Evolutionary conservation across 345 rosid genomes (phyloP).

Genomic region (Aquilaria malaccensis): DNA sequence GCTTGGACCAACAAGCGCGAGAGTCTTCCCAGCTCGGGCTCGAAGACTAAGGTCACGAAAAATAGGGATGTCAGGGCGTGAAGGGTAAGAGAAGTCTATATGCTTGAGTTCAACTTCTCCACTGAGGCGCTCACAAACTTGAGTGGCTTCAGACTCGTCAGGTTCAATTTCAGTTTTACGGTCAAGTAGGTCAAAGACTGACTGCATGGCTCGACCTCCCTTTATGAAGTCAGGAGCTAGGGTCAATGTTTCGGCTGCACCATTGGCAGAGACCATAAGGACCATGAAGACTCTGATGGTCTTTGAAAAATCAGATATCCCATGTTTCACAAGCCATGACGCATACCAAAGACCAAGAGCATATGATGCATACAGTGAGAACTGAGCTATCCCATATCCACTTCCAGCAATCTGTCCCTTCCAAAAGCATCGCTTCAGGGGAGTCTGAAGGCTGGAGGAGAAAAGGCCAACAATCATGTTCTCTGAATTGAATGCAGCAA

Average conservation of each 20-base stretch:
- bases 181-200: constrained; percentile 91
- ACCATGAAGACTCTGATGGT: constrained; percentile 97
- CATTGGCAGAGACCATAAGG: constrained; percentile 98
- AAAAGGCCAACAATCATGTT: constrained; percentile 75
- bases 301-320: constrained; percentile 94
- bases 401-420: constrained; percentile 98
- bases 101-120: constrained; percentile 97
- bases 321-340: constrained; percentile 99
- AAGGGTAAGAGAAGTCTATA: constrained; percentile 90
- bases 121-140: constrained; percentile 69
- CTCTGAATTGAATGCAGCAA: constrained; percentile 97
- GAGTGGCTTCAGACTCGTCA: constrained; percentile 75
- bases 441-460: constrained; percentile 67
- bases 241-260: constrained; percentile 96
- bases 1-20: constrained; percentile 97
- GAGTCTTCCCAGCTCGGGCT: constrained; percentile 87
- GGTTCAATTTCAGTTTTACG: constrained; percentile 98
- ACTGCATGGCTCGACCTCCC: constrained; percentile 92
- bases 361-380: constrained; percentile 85
- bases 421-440: constrained; percentile 90
- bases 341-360: constrained; percentile 99
- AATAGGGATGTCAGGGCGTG: constrained; percentile 74
- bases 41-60: constrained; percentile 83
- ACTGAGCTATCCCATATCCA: constrained; percentile 94
- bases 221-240: constrained; percentile 97